Evolutionary conservation across 345 rosid genomes (phyloP), one percentile per base, ranked within the genome.

Genomic region (Populus pruinosa): DNA sequence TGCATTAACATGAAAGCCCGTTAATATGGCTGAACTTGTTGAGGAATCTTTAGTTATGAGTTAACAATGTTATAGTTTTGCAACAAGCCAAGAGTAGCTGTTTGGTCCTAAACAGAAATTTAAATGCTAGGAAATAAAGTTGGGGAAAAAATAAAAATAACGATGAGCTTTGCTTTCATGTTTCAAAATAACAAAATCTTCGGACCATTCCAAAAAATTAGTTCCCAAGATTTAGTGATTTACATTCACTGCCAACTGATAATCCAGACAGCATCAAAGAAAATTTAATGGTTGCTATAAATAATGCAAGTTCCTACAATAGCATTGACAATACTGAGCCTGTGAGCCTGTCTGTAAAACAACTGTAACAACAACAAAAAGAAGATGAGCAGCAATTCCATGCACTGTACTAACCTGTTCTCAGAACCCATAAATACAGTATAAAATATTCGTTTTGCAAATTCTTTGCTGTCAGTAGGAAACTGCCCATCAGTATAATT

Each of bases 381-480:
- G 25, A 35, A 71, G 29, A 16, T 31, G 63, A 59, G 23, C 16
- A 73, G 39, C 13, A 11, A 8, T 17, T 27, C 41, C 10, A 20
- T 21, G 29, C 29, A 70, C 49, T 65, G 69, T 66, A 72, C 81
- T 70, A 71, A 96, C 99, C 99, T 96, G 85, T 94, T 96, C 85
- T 96, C 98, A 74, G 97, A 82, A 6, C 97, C 98, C 98, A 96
- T 96, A 82, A 81, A 96, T 39, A 96, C 93, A 1, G 98, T 96
- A 83, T 90, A 96, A 83, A 96, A 96, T 87, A 96, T 80, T 44
- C 97, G 89, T 76, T 88, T 92, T 33, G 99, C 95, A 71, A 96
- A 92, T 88, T 93, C 98, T 89, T 87, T 94, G 90, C 94, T 90
- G 80, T 92, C 97, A 25, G 87, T 86, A 44, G 99, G 99, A 87